phyloP scores from a whole-genome alignment of 2,329 filamentous ascomycete species.

The Leptographium flavum region DNA sequence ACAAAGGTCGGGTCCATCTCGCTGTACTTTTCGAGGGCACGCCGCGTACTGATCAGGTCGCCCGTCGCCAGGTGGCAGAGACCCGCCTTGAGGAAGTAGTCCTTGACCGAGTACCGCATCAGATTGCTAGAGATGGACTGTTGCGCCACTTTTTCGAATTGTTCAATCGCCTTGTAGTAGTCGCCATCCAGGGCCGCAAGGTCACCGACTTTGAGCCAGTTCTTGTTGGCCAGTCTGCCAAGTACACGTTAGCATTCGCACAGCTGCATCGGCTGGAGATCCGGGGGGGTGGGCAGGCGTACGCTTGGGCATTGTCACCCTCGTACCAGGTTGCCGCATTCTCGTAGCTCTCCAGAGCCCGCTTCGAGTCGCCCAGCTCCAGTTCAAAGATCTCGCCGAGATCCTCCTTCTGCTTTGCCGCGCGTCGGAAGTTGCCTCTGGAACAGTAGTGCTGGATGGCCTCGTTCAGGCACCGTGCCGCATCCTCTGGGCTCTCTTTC shows the following conservation, averaged over 20 bases:
- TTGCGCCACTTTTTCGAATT: conserved; percentile 72
- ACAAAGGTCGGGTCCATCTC: conserved; percentile 68
- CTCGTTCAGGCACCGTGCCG: conserved; percentile 62
- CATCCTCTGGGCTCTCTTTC: conserved; percentile 71
- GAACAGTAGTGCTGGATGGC: conserved; percentile 77
- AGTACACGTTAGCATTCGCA: neutral
- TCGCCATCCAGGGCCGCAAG: conserved; percentile 68
- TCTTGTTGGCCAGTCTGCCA: conserved; percentile 75
- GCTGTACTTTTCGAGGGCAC: conserved; percentile 69
- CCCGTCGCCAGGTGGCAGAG: conserved; percentile 68
- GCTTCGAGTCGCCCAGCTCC: conserved; percentile 63
- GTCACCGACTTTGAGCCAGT: conserved; percentile 85
- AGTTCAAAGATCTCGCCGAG: conserved; percentile 76
- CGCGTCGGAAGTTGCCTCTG: conserved; percentile 82
- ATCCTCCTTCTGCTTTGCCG: conserved; percentile 81
- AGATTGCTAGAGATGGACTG: conserved; percentile 75
- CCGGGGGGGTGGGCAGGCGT: no score
- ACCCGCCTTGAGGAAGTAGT: conserved; percentile 87
- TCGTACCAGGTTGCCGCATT: conserved; percentile 82
- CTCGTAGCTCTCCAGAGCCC: conserved; percentile 72
- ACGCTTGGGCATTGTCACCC: conserved; percentile 71
- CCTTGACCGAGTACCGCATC: conserved; percentile 88
- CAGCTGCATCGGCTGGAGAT: neutral
- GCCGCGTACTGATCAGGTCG: conserved; percentile 64
- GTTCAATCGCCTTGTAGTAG: conserved; percentile 69